A percentile compares a stretch with the other conserved stretches of the same genome.
Conservation (phyloP, 116 monocot species). For the Dioscorea cayenensis region DNA sequence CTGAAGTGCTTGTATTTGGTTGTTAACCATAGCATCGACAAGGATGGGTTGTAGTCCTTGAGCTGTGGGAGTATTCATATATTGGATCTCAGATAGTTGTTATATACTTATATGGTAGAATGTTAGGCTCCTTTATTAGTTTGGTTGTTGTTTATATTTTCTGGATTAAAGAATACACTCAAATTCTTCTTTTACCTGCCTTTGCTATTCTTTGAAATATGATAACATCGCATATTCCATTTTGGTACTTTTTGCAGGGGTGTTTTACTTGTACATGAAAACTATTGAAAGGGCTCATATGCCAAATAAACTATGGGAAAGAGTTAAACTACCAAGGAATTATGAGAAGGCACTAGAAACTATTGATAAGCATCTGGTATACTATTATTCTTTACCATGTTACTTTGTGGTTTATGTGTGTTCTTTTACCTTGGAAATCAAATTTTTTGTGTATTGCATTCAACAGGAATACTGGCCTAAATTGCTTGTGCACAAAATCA, state of each 20-base stretch:
- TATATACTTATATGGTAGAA: no score
- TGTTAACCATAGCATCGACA: no score
- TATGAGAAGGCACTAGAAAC: conserved; percentile 56
- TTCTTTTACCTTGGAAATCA: neutral
- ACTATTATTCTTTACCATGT: neutral
- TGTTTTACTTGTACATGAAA: conserved; percentile 66
- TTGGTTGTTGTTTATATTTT: no score
- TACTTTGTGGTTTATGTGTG: neutral
- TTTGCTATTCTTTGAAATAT: neutral
- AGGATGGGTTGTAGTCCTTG: no score
- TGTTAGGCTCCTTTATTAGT: no score
- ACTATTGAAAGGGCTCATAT: conserved; percentile 63
- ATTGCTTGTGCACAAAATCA: conserved; percentile 87
- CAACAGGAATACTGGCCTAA: conserved; percentile 91
- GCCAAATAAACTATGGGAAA: conserved; percentile 62
- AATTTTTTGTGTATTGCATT: conserved; percentile 2
- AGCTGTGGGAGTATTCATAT: no score
- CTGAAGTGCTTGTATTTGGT: no score
- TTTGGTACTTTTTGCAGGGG: conserved; percentile 22
- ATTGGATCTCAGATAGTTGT: no score
- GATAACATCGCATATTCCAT: neutral
- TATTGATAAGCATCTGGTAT: conserved; percentile 62
- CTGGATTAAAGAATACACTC: no score
- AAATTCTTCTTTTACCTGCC: neutral
- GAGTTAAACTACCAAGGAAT: conserved; percentile 54